Percentiles rank a stretch among this genome's conserved stretches.
phyloP scores from a whole-genome alignment of 768 basidiomycete genomes.

The Imleria badia region DNA sequence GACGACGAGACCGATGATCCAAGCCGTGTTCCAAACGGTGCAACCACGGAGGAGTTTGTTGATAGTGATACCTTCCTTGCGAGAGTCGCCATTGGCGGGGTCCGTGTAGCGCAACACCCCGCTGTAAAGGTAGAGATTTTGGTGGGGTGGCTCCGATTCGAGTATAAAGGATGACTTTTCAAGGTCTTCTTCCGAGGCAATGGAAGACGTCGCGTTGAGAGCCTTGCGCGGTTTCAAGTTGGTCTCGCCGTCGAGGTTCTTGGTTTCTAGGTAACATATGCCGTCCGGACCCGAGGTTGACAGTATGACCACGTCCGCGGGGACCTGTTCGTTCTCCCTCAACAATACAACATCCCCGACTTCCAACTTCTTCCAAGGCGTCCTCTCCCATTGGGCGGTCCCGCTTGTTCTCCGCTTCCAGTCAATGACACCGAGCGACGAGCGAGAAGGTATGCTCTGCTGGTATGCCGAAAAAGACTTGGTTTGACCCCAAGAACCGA shows the following conservation, averaged over 20 bases:
- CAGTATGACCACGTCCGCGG: slow-evolving; percentile 92
- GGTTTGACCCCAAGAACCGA: slow-evolving; percentile 35
- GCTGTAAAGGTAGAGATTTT: slow-evolving; percentile 90
- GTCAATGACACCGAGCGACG: slow-evolving; percentile 75
- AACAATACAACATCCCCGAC: slow-evolving; percentile 95
- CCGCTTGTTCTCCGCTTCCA: slow-evolving; percentile 68
- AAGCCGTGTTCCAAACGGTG: slow-evolving; percentile 82
- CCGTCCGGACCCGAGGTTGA: slow-evolving; percentile 91
- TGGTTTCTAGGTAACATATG: slow-evolving; percentile 94
- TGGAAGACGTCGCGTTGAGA: slow-evolving; percentile 69
- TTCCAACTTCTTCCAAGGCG: slow-evolving; percentile 97
- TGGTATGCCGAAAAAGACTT: slow-evolving; percentile 49
- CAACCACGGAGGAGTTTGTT: slow-evolving; percentile 94
- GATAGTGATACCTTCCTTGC: slow-evolving; percentile 75
- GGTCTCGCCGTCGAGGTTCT: slow-evolving; percentile 97
- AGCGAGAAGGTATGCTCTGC: slow-evolving; percentile 55
- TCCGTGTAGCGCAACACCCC: slow-evolving; percentile 79
- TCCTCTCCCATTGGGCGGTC: slow-evolving; percentile 87
- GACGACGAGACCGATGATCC: slow-evolving; percentile 92
- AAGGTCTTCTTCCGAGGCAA: slow-evolving; percentile 85
- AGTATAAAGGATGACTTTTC: slow-evolving; percentile 85
- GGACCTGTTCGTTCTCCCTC: slow-evolving; percentile 93
- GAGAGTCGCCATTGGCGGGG: slow-evolving; percentile 46
- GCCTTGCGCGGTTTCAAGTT: slow-evolving; percentile 88
- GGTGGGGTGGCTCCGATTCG: slow-evolving; percentile 91